Percentiles rank a stretch among this genome's conserved stretches.
These are phyloP conservation scores for Nyssa sinensis DNA, from an alignment of 148 eudicot genomes.

Conservation along the genomic window DNA sequence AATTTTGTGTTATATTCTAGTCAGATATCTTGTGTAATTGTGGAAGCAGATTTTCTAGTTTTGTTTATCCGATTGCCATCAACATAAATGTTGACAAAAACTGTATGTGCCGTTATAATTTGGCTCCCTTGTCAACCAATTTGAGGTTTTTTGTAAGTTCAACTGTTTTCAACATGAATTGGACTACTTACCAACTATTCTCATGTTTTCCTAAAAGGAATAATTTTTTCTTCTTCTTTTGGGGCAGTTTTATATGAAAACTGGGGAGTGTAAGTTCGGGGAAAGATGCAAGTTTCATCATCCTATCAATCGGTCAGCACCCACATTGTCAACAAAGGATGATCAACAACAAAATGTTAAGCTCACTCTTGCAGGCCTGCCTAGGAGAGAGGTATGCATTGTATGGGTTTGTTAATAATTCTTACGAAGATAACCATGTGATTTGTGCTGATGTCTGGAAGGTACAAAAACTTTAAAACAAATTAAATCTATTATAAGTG, in stretches of 20 bases:
- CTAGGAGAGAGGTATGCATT: slow-evolving; percentile 89
- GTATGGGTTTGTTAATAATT: not conserved
- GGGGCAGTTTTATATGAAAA: slow-evolving; percentile 82
- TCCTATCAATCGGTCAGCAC: slow-evolving; percentile 63
- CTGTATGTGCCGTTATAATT: not conserved
- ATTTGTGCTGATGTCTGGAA: not conserved
- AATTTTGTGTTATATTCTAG: not conserved
- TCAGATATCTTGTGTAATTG: too few species aligned
- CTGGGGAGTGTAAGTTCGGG: slow-evolving; percentile 79
- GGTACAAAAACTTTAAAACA: not conserved
- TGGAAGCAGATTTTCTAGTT: not conserved
- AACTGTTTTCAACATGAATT: not conserved
- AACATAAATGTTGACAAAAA: too few species aligned
- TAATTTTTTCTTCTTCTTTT: not conserved
- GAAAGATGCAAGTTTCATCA: slow-evolving; percentile 89
- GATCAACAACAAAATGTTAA: slow-evolving; percentile 50
- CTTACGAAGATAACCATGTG: not conserved
- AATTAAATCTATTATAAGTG: slow-evolving; percentile 6
- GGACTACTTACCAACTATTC: not conserved
- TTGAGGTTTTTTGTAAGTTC: not conserved
- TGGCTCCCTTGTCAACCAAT: slow-evolving; percentile 1
- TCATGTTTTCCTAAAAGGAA: not conserved
- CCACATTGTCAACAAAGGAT: slow-evolving; percentile 31
- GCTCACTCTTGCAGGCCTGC: slow-evolving; percentile 89
- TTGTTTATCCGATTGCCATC: not conserved